phyloP scores from a whole-genome alignment of 306 rosid genomes.

The Cajanus cajan region DNA sequence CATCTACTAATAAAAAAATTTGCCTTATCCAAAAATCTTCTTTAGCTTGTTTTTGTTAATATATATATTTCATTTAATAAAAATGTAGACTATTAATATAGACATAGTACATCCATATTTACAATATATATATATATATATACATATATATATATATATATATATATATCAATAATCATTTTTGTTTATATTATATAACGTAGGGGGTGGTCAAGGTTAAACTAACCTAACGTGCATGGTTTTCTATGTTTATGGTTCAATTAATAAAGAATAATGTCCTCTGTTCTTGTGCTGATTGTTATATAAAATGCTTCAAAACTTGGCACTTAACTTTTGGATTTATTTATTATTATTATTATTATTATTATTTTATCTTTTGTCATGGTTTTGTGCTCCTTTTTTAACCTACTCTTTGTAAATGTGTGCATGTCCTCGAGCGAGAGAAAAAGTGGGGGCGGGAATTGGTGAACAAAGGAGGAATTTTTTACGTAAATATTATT shows the following conservation, averaged over 20 bases:
- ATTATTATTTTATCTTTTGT: conserved; percentile 23
- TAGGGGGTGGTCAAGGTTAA: conserved; percentile 24
- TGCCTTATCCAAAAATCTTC: neutral
- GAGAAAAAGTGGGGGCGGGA: neutral
- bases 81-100: neutral
- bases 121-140: too few species aligned
- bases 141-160: too few species aligned
- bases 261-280: conserved; percentile 30
- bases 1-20: neutral
- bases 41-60: neutral
- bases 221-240: conserved; percentile 30
- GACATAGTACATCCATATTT: neutral
- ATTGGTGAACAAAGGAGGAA: conserved; percentile 1
- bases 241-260: conserved; percentile 37
- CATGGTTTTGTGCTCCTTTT: conserved; percentile 36
- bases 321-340: conserved; percentile 1
- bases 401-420: conserved; percentile 29
- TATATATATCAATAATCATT: too few species aligned
- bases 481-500: too few species aligned
- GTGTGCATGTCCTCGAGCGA: neutral
- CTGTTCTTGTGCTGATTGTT: conserved; percentile 38
- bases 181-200: neutral
- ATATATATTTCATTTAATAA: neutral
- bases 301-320: conserved; percentile 27
- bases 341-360: conserved; percentile 2